Conservation (phyloP, 805 yeast species). For the Candida dendrica region DNA sequence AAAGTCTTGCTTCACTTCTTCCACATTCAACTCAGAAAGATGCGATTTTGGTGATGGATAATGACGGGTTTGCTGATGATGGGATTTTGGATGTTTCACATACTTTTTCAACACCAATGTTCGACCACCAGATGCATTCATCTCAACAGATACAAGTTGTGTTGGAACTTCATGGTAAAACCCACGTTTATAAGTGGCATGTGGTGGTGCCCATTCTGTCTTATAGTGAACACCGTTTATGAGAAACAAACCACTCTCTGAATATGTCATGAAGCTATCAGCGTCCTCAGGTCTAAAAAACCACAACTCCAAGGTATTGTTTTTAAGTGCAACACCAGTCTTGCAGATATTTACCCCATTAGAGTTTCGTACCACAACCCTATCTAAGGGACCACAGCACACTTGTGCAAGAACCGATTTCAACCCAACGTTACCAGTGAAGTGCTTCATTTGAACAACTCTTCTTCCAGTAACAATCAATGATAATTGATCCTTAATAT, state of each 20-base stretch:
- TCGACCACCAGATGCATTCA: slow-evolving; percentile 41
- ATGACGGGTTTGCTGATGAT: slow-evolving; percentile 1
- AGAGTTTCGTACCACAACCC: slow-evolving; percentile 25
- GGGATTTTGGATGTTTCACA: slow-evolving; percentile 12
- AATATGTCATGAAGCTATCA: slow-evolving; percentile 41
- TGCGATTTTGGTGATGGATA: slow-evolving; percentile 39
- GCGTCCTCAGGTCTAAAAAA: slow-evolving; percentile 53
- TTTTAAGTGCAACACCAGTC: slow-evolving; percentile 15
- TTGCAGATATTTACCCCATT: slow-evolving; percentile 4
- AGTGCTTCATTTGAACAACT: slow-evolving; percentile 29
- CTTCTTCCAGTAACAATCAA: slow-evolving; percentile 13
- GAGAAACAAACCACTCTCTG: slow-evolving; percentile 43
- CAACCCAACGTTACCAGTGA: slow-evolving; percentile 38
- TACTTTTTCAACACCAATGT: slow-evolving; percentile 41
- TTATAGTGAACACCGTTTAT: slow-evolving; percentile 49
- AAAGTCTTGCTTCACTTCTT: slow-evolving; percentile 42
- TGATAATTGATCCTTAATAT: too few species aligned
- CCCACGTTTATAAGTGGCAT: slow-evolving; percentile 1
- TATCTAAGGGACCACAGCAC: slow-evolving; percentile 66
- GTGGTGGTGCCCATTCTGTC: slow-evolving; percentile 37
- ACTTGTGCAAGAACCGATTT: slow-evolving; percentile 46
- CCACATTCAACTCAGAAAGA: slow-evolving; percentile 39
- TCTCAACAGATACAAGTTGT: slow-evolving; percentile 19
- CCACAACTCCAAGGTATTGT: slow-evolving; percentile 34
- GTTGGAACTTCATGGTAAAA: slow-evolving; percentile 11